Percentiles rank a stretch among this genome's conserved stretches.
Conservation (phyloP, 371 early-diverging fungal species). For the Mortierella sp. region DNA sequence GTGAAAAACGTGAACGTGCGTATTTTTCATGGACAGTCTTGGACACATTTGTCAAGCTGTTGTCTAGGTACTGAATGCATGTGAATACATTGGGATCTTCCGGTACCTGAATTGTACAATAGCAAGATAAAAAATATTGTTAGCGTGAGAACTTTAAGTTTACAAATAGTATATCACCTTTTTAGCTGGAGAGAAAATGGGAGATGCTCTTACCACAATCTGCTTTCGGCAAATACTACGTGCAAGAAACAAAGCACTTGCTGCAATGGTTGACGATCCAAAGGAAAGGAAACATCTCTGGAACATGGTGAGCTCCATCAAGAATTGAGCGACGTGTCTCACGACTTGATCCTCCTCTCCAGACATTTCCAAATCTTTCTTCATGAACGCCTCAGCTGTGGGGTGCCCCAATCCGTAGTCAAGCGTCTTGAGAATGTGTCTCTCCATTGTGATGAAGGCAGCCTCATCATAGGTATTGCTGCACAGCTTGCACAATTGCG, state of each 20-base stretch:
- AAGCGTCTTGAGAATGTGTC: conserved; percentile 55
- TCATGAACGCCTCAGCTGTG: conserved; percentile 54
- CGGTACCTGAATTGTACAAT: conserved; percentile 24
- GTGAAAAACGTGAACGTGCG: conserved; percentile 41
- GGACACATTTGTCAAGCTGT: conserved; percentile 54
- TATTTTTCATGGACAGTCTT: conserved; percentile 55
- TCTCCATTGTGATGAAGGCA: conserved; percentile 54
- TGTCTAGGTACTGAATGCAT: conserved; percentile 51
- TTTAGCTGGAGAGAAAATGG: neutral
- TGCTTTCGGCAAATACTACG: conserved; percentile 49
- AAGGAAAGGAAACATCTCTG: conserved; percentile 53
- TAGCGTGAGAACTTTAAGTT: neutral
- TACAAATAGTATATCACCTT: too few relatives aligned
- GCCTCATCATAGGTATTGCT: conserved; percentile 54
- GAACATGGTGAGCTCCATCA: conserved; percentile 57
- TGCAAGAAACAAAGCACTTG: conserved; percentile 49
- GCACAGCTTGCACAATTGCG: conserved; percentile 52
- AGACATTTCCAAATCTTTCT: conserved; percentile 54
- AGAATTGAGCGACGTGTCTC: conserved; percentile 48
- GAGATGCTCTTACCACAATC: conserved; percentile 24
- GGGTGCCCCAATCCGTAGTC: conserved; percentile 55
- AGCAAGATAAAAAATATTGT: neutral
- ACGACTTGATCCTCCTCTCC: conserved; percentile 37
- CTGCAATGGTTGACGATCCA: conserved; percentile 52
- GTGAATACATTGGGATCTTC: conserved; percentile 44